phyloP scores from a whole-genome alignment of 2,329 filamentous ascomycete species.

The Arthrobotrys iridis region DNA sequence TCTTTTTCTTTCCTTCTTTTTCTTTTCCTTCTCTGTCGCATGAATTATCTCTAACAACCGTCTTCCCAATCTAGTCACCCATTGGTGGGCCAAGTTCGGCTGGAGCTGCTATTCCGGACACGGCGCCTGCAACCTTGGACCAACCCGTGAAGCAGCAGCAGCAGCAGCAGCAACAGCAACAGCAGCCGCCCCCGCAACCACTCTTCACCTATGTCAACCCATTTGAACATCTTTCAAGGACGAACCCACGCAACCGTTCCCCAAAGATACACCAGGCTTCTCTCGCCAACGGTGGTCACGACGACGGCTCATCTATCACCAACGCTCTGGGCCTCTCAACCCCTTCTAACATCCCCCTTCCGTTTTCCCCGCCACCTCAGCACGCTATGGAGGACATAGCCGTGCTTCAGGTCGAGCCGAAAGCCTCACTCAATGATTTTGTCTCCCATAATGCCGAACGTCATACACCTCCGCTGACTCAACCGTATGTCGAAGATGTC shows the following conservation, averaged over 20 bases:
- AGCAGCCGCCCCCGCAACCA: too few relatives aligned
- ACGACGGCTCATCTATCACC: conserved; percentile 58
- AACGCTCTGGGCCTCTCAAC: conserved; percentile 56
- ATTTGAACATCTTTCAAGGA: conserved; percentile 75
- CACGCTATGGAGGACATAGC: conserved; percentile 25
- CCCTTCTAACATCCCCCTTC: conserved; percentile 47
- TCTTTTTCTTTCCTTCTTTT: background rate
- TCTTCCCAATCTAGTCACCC: conserved; percentile 11
- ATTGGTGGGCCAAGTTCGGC: conserved; percentile 28
- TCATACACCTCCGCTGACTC: conserved; percentile 44
- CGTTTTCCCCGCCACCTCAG: conserved; percentile 36
- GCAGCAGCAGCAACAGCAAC: too few relatives aligned
- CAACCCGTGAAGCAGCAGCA: conserved; percentile 61
- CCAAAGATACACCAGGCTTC: conserved; percentile 61
- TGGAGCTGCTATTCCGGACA: conserved; percentile 41
- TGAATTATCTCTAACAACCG: conserved; percentile 7
- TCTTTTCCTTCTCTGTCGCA: background rate
- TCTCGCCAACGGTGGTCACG: conserved; percentile 57
- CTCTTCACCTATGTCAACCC: conserved; percentile 77
- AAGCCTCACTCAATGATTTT: conserved; percentile 72
- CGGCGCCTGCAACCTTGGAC: conserved; percentile 49
- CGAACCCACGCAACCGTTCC: conserved; percentile 71
- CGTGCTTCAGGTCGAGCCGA: conserved; percentile 31
- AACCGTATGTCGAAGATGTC: conserved; percentile 49
- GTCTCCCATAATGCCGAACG: conserved; percentile 7